Conservation (phyloP, 371 early-diverging fungal genomes). For the Basidiobolus meristosporus region DNA sequence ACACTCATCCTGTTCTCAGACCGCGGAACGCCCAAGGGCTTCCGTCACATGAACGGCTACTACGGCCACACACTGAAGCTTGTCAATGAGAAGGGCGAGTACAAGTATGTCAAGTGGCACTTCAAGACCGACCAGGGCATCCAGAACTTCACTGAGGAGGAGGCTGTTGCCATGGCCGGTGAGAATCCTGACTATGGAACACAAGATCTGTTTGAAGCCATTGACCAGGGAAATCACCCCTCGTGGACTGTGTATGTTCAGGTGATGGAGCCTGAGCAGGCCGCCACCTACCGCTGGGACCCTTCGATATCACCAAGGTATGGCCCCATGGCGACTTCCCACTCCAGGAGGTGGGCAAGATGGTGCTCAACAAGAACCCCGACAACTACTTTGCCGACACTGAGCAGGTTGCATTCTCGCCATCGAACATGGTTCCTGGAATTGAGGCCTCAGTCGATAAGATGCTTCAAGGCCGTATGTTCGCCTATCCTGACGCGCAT, state of each 20-base stretch:
- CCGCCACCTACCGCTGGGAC: constrained; percentile 29
- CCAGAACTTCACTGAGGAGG: constrained; percentile 24
- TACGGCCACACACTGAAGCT: too few relatives aligned
- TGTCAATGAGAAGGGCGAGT: too few relatives aligned
- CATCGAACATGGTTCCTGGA: too few relatives aligned
- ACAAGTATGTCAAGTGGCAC: too few relatives aligned
- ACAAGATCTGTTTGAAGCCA: constrained; percentile 37
- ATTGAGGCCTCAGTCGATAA: constrained; percentile 42
- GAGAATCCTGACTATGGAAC: constrained; percentile 37
- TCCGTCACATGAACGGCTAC: too few relatives aligned
- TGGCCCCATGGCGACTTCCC: constrained; percentile 37
- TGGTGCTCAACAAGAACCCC: constrained; percentile 56
- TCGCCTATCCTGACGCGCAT: constrained; percentile 69
- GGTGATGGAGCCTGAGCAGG: constrained; percentile 27
- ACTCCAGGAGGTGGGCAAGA: too few relatives aligned
- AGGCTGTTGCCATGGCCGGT: constrained; percentile 31
- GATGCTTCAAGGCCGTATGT: constrained; percentile 63
- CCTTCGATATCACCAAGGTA: constrained; percentile 48
- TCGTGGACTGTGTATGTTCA: constrained; percentile 36
- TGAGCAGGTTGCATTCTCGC: constrained; percentile 63
- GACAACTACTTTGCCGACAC: constrained; percentile 67
- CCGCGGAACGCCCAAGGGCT: too few relatives aligned
- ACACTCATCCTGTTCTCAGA: constrained; percentile 39
- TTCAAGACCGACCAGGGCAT: constrained; percentile 44
- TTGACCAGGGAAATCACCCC: constrained; percentile 31